A percentile compares a stretch with the other conserved stretches of the same genome.
Evolutionary conservation across 2,329 filamentous ascomycete species (phyloP).

Genomic region (Alternaria atra): DNA sequence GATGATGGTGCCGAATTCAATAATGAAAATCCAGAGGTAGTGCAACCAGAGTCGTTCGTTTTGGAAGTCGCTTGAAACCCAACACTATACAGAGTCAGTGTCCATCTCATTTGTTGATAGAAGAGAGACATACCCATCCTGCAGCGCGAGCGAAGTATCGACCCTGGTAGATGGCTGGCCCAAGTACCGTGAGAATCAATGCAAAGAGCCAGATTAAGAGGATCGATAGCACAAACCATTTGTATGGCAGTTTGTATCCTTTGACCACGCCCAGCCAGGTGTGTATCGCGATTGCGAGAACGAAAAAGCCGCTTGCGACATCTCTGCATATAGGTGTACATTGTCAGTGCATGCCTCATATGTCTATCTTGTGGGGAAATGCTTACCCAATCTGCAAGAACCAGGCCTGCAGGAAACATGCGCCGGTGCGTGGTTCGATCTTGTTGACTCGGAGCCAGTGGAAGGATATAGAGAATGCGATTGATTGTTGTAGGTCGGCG

Average conservation of each 20-base stretch:
- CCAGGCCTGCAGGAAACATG: conserved; percentile 62
- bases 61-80: conserved; percentile 57
- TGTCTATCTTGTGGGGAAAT: not conserved
- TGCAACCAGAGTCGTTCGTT: conserved; percentile 60
- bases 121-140: conserved; percentile 49
- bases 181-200: conserved; percentile 57
- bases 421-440: conserved; percentile 55
- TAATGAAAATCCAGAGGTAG: conserved; percentile 64
- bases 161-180: conserved; percentile 54
- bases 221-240: conserved; percentile 56
- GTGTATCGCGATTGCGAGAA: conserved; percentile 64
- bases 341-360: not conserved
- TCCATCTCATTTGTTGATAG: not conserved
- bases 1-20: conserved; percentile 61
- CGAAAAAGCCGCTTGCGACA: conserved; percentile 62
- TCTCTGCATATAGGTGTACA: conserved; percentile 45
- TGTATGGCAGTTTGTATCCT: conserved; percentile 57
- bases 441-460: conserved; percentile 58
- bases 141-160: conserved; percentile 59
- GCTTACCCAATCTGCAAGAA: conserved; percentile 57
- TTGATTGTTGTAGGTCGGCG: conserved; percentile 62
- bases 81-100: conserved; percentile 51
- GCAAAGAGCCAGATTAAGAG: conserved; percentile 58
- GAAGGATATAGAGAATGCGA: conserved; percentile 60
- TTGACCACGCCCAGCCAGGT: conserved; percentile 61